These are phyloP conservation scores for Verruconis gallopava DNA, from an alignment of 2,329 filamentous ascomycete genomes.

Conservation along the genomic window DNA sequence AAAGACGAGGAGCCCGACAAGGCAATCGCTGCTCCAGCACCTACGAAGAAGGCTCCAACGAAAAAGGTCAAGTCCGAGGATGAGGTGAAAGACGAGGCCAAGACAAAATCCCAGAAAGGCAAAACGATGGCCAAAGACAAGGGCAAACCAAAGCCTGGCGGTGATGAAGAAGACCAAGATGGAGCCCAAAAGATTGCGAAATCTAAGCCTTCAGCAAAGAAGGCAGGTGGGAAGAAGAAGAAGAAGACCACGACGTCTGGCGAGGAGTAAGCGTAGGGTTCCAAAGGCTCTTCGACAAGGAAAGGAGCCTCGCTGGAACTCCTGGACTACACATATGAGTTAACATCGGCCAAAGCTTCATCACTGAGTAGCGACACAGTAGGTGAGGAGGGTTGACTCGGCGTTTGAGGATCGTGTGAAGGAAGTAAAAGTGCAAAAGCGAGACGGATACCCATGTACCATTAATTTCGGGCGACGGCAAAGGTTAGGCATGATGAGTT, in stretches of 20 bases:
- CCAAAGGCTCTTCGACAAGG: too few species aligned
- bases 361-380: too few species aligned
- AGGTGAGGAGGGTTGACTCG: too few species aligned
- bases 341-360: too few species aligned
- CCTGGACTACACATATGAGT: too few species aligned
- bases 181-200: slow-evolving; percentile 1
- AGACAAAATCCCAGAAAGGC: slow-evolving; percentile 1
- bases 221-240: slow-evolving; percentile 9
- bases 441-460: too few species aligned
- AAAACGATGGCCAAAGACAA: background rate
- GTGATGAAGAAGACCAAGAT: slow-evolving; percentile 4
- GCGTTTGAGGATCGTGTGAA: too few species aligned
- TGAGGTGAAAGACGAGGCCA: slow-evolving; percentile 10
- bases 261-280: too few species aligned
- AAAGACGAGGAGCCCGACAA: slow-evolving; percentile 10
- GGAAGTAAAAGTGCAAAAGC: too few species aligned
- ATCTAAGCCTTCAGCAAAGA: background rate
- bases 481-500: too few species aligned
- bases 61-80: slow-evolving; percentile 9
- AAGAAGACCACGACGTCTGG: slow-evolving; percentile 3
- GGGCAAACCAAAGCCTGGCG: background rate
- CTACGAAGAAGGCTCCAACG: slow-evolving; percentile 4
- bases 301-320: too few species aligned
- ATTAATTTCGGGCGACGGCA: too few species aligned
- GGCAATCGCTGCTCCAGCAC: background rate